phyloP scores from a whole-genome alignment of 78 protist species.

The Diacronema lutheri region DNA sequence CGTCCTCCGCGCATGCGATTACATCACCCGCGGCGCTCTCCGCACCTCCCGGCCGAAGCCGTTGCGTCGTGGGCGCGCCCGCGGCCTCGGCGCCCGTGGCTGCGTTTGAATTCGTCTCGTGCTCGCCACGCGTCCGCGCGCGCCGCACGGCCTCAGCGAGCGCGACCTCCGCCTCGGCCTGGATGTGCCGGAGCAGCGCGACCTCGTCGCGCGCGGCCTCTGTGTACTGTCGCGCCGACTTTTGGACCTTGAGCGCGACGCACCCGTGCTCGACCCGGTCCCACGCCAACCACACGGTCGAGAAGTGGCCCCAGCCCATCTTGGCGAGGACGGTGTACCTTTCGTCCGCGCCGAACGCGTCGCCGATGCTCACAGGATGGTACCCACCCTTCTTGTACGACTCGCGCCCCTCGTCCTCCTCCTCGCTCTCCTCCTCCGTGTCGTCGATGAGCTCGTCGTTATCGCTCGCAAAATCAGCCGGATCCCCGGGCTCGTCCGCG shows the following conservation, averaged over 20 bases:
- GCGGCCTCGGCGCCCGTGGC: too few species aligned
- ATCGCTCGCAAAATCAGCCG: too few species aligned
- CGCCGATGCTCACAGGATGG: constrained; percentile 85
- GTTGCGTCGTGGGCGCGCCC: too few species aligned
- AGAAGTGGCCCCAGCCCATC: constrained; percentile 99
- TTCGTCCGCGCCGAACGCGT: constrained; percentile 55
- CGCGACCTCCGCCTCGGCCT: too few species aligned
- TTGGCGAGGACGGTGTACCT: constrained; percentile 78
- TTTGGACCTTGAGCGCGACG: constrained; percentile 66
- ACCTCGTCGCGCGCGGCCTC: constrained; percentile 44
- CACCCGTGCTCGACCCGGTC: constrained; percentile 53
- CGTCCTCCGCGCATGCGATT: too few species aligned
- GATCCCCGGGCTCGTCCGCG: too few species aligned
- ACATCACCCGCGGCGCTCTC: too few species aligned
- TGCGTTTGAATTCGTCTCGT: too few species aligned
- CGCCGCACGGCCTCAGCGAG: too few species aligned
- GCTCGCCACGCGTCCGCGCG: too few species aligned
- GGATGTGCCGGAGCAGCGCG: constrained; percentile 1
- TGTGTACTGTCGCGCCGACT: constrained; percentile 55
- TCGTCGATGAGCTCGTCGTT: neutral
- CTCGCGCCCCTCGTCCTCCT: neutral
- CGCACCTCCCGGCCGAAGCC: too few species aligned
- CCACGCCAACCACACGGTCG: constrained; percentile 94
- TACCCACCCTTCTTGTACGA: constrained; percentile 83
- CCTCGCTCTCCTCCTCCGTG: neutral